These are phyloP conservation scores for Sclerotinia nivalis DNA, from an alignment of 2,329 filamentous ascomycete genomes.

Conservation along the genomic window DNA sequence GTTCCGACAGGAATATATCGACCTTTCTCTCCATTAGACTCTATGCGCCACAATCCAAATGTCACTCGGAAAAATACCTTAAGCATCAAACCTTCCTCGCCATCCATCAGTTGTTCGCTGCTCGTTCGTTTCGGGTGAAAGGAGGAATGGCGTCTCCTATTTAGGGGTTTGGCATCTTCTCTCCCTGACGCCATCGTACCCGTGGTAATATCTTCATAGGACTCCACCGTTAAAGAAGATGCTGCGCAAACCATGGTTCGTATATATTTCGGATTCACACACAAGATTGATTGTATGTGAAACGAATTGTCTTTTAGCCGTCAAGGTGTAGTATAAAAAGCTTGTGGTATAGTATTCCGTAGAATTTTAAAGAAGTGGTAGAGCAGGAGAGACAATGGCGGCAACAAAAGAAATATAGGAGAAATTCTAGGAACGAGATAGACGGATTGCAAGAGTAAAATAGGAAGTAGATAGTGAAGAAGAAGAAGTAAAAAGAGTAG, in stretches of 20 bases:
- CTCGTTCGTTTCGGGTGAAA: conserved; percentile 56
- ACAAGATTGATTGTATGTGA: not conserved
- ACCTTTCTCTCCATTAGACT: conserved; percentile 50
- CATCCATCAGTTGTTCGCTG: conserved; percentile 61
- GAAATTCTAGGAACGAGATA: not conserved
- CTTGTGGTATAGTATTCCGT: not conserved
- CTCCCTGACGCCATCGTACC: conserved; percentile 31
- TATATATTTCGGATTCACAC: conserved; percentile 4
- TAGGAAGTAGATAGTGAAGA: conserved; percentile 6
- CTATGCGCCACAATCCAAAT: not conserved
- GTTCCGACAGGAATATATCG: conserved; percentile 78
- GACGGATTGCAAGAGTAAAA: not conserved
- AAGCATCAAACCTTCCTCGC: conserved; percentile 61
- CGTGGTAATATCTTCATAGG: conserved; percentile 34
- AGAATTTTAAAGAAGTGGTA: not conserved
- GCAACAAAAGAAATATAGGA: conserved; percentile 3
- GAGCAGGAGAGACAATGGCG: too few relatives aligned
- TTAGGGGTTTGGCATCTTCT: conserved; percentile 31
- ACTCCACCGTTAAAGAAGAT: conserved; percentile 41
- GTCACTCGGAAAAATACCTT: conserved; percentile 46
- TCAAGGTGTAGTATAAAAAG: not conserved
- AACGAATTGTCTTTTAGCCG: not conserved
- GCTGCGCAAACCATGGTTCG: conserved; percentile 39
- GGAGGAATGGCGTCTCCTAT: conserved; percentile 54
- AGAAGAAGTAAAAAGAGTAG: conserved; percentile 10